Evolutionary conservation across 768 basidiomycete genomes (phyloP).

Genomic region (Russula lepida): DNA sequence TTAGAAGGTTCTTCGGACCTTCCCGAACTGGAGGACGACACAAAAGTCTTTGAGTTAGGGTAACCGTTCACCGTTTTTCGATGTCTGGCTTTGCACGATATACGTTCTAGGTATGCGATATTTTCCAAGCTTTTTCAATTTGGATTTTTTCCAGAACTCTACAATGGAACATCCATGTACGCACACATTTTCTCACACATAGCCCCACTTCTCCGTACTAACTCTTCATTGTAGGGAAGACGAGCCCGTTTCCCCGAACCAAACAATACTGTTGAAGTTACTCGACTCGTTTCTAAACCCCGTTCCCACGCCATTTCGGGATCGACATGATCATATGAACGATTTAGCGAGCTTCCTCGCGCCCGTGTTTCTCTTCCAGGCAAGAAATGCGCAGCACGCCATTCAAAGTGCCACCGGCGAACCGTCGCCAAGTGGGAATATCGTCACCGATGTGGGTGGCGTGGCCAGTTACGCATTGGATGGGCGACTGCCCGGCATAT

Average conservation of each 20-base stretch:
- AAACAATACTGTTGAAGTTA: constrained; percentile 81
- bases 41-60: constrained; percentile 72
- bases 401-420: constrained; percentile 12
- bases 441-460: not conserved
- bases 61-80: constrained; percentile 25
- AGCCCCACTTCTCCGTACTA: not conserved
- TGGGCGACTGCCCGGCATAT: constrained; percentile 15
- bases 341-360: constrained; percentile 6
- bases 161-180: constrained; percentile 15
- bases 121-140: constrained; percentile 18
- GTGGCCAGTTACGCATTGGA: constrained; percentile 1
- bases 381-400: not conserved
- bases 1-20: constrained; percentile 66
- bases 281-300: constrained; percentile 78
- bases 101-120: constrained; percentile 15
- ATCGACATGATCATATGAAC: not conserved
- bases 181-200: not conserved
- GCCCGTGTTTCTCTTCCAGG: constrained; percentile 5
- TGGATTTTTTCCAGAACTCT: constrained; percentile 18
- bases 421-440: not conserved
- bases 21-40: constrained; percentile 54
- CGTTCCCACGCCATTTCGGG: constrained; percentile 12
- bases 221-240: constrained; percentile 36
- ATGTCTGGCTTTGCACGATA: constrained; percentile 4
- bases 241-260: constrained; percentile 75